Base-by-base conservation (phyloP, 495 filamentous ascomycete species). In the Parathielavia hyrcaniae region DNA sequence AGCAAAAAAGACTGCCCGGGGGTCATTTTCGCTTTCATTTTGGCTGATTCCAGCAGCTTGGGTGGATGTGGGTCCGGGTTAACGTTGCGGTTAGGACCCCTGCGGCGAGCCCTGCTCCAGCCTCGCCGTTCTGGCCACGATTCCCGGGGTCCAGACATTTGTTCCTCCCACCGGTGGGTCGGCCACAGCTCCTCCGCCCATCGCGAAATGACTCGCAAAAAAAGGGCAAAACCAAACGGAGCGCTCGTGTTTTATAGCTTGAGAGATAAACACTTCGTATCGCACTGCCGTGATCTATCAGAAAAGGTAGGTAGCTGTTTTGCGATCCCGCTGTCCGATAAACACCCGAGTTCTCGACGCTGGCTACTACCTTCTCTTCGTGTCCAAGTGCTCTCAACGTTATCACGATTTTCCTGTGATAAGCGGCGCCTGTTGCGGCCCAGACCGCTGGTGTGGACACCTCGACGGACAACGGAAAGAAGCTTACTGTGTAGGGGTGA, bases 341-440 rank as follows among this genome's bases (percentile, higher is more conserved):
- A n/a, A 17, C n/a, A 43, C 32, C 12, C 32, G 26, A 19, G 12
- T 35, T 10, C 0, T 2, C 7, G 5, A 16, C 22, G 5, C 9
- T n/a, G n/a, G n/a, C n/a, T 35, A 26, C 6, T 41, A 46, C 53
- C 53, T 55, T 55, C 53, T 46, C 30, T 55, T 38, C 41, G n/a
- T 22, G 41, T 38, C 32, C 53, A 46, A 55, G 53, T 43, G 41
- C 43, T n/a, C n/a, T n/a, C n/a, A n/a, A n/a, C n/a, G n/a, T n/a
- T 46, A 55, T 55, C 53, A 39, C 4, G 52, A 54, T 44, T 23
- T 35, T 35, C 52, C 0, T 34, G 39, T 54, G 52, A 54, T 54
- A 54, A 45, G 52, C 40, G 9, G 52, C 40, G 23, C 39, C 50
- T 20, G 50, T 39, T 44, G 22, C 50, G 52, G 52, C n/a, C 52